Evolutionary conservation across 345 rosid species (phyloP), one percentile per base, ranked within the genome.

Genomic region (Aquilaria yunnanensis): DNA sequence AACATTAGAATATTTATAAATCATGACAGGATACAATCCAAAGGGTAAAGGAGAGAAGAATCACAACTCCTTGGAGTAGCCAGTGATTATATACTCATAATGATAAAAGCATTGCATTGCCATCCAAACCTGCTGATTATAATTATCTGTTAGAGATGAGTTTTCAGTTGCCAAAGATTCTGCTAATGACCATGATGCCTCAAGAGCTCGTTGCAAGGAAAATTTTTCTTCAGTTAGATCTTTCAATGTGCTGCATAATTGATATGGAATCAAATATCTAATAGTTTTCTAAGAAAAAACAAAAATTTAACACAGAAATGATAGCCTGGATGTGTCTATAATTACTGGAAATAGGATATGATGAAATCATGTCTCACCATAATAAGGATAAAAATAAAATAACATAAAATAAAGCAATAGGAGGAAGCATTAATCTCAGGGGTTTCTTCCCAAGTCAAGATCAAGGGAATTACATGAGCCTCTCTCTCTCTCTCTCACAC

Each of bases 141-240:
- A 95, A 64, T 72, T 91, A 68, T 95, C 96, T 16, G 97, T 87
- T 79, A 95, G 65, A 5, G 96, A 91, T 55, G 98, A 87, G 77
- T 95, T 95, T 77, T 95, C 99, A 62, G 94, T 69, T 62, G 99
- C 99, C 78, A 95, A 78, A 49, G 99, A 91, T 79, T 91, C 96
- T 13, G 99, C 87, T 65, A 95, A 79, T 56, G 85, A 68, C 67
- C 85, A 87, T 54, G 99, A 91, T 69, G 96, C 92, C 77, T 95
- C 99, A 59, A 95, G 96, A 69, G 97, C 89, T 80, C 96, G 84
- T 85, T 89, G 96, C 81, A 95, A 75, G 59, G 96, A 80, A 77
- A 87, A 95, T 63, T 91, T 95, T 78, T 95, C 97, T 73, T 79
- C 96, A 14, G 99, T 95, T 80, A 95, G 76, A 75, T 95, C 99